Conservation (phyloP, 2,329 filamentous ascomycete species). For the Fusarium mangiferae region DNA sequence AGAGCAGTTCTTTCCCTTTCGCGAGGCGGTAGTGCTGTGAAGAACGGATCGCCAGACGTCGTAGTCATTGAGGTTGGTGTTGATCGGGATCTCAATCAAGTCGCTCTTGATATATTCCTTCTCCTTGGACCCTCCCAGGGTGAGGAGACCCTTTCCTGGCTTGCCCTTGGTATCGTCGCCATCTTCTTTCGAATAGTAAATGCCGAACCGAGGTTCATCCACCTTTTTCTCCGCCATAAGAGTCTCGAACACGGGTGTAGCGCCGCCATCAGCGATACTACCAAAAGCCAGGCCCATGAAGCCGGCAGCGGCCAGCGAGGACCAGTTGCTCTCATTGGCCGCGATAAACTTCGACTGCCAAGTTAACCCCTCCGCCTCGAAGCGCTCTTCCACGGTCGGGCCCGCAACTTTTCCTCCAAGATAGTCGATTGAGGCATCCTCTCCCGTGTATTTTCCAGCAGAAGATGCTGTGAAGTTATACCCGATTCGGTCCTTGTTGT, state of each 20-base stretch:
- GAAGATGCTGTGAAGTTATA: constrained; percentile 45
- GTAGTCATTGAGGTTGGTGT: constrained; percentile 10
- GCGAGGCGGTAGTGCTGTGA: not conserved
- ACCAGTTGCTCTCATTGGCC: constrained; percentile 46
- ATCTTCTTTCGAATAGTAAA: constrained; percentile 45
- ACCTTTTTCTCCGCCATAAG: constrained; percentile 45
- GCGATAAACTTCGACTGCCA: constrained; percentile 48
- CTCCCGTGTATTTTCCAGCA: constrained; percentile 36
- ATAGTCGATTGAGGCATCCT: constrained; percentile 42
- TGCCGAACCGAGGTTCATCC: constrained; percentile 47
- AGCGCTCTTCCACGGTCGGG: constrained; percentile 42
- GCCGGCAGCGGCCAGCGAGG: constrained; percentile 45
- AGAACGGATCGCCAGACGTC: constrained; percentile 48
- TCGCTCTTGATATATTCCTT: constrained; percentile 44
- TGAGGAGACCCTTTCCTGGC: constrained; percentile 44
- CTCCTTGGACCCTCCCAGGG: constrained; percentile 49
- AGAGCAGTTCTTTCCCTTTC: constrained; percentile 30
- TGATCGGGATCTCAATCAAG: constrained; percentile 28
- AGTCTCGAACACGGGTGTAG: constrained; percentile 47
- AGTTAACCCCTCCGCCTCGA: constrained; percentile 21
- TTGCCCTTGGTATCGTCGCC: not conserved
- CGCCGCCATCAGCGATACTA: constrained; percentile 45
- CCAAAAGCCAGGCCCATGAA: constrained; percentile 51
- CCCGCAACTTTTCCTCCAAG: constrained; percentile 46
- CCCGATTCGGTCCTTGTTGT: constrained; percentile 38